Evolutionary conservation across 2,329 filamentous ascomycete species (phyloP), one percentile per base, ranked within the genome.

Genomic region (Scedosporium aurantiacum): DNA sequence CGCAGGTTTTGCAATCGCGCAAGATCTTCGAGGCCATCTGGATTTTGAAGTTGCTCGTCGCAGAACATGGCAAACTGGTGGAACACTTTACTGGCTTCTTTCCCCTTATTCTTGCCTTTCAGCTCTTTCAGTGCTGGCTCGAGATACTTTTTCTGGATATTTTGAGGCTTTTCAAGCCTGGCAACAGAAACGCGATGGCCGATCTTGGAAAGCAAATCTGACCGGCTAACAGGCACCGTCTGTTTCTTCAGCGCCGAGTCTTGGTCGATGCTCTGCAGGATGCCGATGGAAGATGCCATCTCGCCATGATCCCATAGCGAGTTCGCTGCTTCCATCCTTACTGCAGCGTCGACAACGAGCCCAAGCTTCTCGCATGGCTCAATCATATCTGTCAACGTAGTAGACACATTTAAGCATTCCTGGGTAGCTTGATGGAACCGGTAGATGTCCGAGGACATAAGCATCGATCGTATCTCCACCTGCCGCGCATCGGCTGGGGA

Each of bases 41-140:
- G 83, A 68, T 93, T 93, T 68, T 96, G 89, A 8, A 99, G 79
- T 71, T 99, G 94, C 68, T 91, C 86, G 70, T 99, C 93, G 68
- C 95, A 99, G 71, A 99, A 99, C 59, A 86, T 83, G 27, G 95
- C 94, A 72, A 97, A 97, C 68, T 96, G 90, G 70, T 97, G 91
- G 68, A 91, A 97, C 0, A 97, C 94, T 66, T 90, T 82, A 1
- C 92, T 91, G 2, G 92, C 89, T 63, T 93, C 89, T 54, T 82
- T 79, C 1, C 89, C 88, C 60, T 85, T 80, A 4, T 75, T 81
- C 55, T 82, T 81, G 1, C 85, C 86, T 67, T 84, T 88, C 6
- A 99, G 78, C 69, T 95, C 90, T 66, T 86, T 86, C 28, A 97
- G 85, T 0, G 94, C 92, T 23, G 90, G 90, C 61, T 88, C 83